These are phyloP conservation scores for Thecaphora thlaspeos DNA, from an alignment of 1,284 basidiomycete species.

Conservation along the genomic window DNA sequence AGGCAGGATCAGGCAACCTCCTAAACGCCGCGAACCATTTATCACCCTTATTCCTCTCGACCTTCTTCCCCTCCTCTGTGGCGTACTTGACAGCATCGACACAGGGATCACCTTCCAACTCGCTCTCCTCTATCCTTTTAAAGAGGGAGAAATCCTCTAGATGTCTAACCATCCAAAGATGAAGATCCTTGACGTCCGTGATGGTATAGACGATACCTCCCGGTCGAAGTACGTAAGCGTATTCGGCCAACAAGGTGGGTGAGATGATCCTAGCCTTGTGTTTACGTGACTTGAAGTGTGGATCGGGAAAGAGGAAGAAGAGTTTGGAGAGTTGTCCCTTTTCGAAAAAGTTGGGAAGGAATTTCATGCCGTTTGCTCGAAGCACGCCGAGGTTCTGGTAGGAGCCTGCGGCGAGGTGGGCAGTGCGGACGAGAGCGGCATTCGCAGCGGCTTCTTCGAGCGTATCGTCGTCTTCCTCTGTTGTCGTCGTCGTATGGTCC, in stretches of 20 bases:
- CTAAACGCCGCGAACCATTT: conserved; percentile 86
- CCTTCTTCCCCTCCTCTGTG: conserved; percentile 93
- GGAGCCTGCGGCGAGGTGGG: conserved; percentile 56
- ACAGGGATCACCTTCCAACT: conserved; percentile 63
- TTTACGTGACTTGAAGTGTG: conserved; percentile 96
- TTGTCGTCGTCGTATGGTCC: conserved; percentile 1
- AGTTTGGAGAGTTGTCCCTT: conserved; percentile 78
- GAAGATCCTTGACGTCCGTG: conserved; percentile 91
- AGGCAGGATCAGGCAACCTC: conserved; percentile 38
- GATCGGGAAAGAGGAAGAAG: conserved; percentile 98
- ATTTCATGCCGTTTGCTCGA: conserved; percentile 97
- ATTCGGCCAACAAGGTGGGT: conserved; percentile 83
- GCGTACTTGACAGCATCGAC: conserved; percentile 48
- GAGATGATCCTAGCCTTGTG: conserved; percentile 96
- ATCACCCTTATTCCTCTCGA: conserved; percentile 82
- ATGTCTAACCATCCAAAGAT: conserved; percentile 93
- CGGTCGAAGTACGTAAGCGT: conserved; percentile 85
- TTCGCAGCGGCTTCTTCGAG: conserved; percentile 34
- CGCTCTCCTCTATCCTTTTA: conserved; percentile 70
- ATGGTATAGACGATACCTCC: conserved; percentile 96
- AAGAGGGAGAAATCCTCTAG: conserved; percentile 84
- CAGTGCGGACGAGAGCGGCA: conserved; percentile 14
- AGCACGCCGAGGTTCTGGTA: conserved; percentile 93
- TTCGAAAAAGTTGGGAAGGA: conserved; percentile 91
- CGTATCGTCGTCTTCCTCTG: conserved; percentile 39